Evolutionary conservation across 192 early-diverging fungal genomes (phyloP).

Genomic region (Spizellomyces punctatus): DNA sequence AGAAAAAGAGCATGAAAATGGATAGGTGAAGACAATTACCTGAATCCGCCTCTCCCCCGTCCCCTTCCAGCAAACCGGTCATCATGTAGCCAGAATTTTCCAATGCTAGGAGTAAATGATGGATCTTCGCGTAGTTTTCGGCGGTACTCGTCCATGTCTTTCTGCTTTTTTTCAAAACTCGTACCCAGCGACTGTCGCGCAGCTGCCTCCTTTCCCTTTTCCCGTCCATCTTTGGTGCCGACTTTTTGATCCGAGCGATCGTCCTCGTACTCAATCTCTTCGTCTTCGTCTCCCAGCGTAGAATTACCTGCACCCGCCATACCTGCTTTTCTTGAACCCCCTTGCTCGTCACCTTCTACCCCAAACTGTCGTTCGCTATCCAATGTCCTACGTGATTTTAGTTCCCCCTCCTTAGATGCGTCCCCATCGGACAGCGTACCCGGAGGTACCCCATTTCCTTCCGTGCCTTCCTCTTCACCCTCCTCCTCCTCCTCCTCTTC

Average conservation of each 20-base stretch:
- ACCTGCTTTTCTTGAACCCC: not conserved
- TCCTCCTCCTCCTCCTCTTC: conserved; percentile 8
- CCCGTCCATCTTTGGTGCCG: not conserved
- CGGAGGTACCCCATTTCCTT: not conserved
- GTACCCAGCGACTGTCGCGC: not conserved
- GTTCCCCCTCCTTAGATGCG: not conserved
- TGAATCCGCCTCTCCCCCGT: conserved; percentile 22
- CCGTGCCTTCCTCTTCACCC: not conserved
- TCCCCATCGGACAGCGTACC: too few relatives aligned
- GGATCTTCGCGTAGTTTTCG: conserved; percentile 31
- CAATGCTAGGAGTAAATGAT: conserved; percentile 32
- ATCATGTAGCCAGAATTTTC: conserved; percentile 37
- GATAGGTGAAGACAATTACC: not conserved
- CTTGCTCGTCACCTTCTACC: too few relatives aligned
- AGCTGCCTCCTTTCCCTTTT: not conserved
- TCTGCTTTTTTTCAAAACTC: not conserved
- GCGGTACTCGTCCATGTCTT: conserved; percentile 25
- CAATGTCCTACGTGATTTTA: not conserved
- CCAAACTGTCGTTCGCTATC: not conserved
- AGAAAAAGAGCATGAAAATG: not conserved
- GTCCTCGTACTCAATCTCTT: not conserved
- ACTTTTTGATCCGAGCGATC: not conserved
- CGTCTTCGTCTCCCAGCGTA: not conserved
- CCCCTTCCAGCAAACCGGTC: conserved; percentile 30
- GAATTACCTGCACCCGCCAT: not conserved